Evolutionary conservation across 2,329 filamentous ascomycete species (phyloP).

Genomic region (Microdochium trichocladiopsis): DNA sequence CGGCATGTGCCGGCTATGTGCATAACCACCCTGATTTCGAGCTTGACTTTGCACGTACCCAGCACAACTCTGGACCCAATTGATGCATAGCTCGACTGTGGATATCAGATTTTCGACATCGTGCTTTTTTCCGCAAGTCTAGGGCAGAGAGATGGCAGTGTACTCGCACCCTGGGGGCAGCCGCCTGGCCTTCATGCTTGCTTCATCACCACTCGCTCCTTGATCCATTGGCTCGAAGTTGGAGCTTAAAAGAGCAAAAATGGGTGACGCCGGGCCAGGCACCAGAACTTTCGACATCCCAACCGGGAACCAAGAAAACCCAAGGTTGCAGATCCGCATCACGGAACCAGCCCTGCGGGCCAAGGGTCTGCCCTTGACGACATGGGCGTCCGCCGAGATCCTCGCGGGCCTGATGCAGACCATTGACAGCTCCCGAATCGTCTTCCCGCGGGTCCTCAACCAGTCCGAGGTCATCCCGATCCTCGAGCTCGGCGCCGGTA

Average conservation of each 20-base stretch:
- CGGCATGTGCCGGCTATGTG: background rate
- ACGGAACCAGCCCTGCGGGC: constrained; percentile 11
- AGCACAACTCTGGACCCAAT: background rate
- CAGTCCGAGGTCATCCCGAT: constrained; percentile 10
- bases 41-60: background rate
- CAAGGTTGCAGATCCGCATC: constrained; percentile 2
- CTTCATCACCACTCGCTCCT: background rate
- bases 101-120: background rate
- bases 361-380: constrained; percentile 26
- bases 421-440: constrained; percentile 12
- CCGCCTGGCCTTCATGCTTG: background rate
- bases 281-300: constrained; percentile 2
- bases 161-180: background rate
- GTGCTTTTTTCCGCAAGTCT: background rate
- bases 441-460: constrained; percentile 1
- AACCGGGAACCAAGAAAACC: background rate
- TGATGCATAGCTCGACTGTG: background rate
- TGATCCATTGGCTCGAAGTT: too few species aligned
- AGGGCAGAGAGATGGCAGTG: too few species aligned
- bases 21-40: background rate
- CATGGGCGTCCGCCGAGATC: constrained; percentile 28
- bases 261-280: background rate
- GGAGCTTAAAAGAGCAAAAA: too few species aligned
- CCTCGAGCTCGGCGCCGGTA: constrained; percentile 28
- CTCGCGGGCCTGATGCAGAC: constrained; percentile 24